Evolutionary conservation across 345 rosid genomes (phyloP).

Genomic region (Gossypium thurberi): DNA sequence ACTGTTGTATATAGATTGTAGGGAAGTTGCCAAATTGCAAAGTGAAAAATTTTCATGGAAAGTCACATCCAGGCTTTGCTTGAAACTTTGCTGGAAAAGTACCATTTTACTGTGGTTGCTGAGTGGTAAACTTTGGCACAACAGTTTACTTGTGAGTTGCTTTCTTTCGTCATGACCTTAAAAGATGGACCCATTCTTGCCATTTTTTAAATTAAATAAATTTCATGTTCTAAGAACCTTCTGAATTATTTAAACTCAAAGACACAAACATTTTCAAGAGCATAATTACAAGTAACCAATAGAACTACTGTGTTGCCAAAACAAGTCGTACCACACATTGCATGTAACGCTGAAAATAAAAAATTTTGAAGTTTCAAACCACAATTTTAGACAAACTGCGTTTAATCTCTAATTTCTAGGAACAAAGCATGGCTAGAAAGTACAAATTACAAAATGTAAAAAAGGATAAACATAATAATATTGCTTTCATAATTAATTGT

Average conservation of each 20-base stretch:
- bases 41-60: background rate
- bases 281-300: too few relatives aligned
- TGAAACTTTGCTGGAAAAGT: background rate
- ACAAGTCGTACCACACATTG: background rate
- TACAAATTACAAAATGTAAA: constrained; percentile 1
- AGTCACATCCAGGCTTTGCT: background rate
- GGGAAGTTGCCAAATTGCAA: background rate
- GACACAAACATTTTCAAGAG: too few relatives aligned
- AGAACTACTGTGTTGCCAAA: too few relatives aligned
- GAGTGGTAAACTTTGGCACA: background rate
- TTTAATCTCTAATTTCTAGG: constrained; percentile 8
- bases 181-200: background rate
- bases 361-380: background rate
- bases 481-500: background rate
- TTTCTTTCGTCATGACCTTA: background rate
- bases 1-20: background rate
- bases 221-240: background rate
- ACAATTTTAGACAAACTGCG: background rate
- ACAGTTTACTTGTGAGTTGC: background rate
- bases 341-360: background rate
- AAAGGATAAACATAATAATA: constrained; percentile 3
- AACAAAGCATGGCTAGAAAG: constrained; percentile 4
- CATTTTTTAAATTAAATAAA: background rate
- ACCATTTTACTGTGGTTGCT: background rate
- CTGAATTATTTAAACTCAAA: too few relatives aligned